Percentiles rank a stretch among this genome's conserved stretches.
Conservation (phyloP, 2,329 filamentous ascomycete genomes). For the Pyricularia pennisetigena region DNA sequence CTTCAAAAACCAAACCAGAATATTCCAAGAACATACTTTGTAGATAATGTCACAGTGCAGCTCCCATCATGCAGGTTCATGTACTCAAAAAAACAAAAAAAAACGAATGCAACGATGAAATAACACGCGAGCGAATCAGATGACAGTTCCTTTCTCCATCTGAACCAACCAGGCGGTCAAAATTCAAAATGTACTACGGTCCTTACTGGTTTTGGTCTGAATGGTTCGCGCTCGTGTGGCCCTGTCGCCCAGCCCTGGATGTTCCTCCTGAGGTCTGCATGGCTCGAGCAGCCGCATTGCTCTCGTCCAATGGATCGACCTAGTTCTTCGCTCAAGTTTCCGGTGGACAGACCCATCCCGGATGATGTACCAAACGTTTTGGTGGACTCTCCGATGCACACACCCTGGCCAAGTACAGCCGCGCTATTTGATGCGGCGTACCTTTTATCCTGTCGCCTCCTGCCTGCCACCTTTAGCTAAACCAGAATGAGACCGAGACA, state of each 20-base stretch:
- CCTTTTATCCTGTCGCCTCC: background rate
- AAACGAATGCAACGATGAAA: background rate
- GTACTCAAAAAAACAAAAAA: background rate
- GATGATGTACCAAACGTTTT: constrained; percentile 1
- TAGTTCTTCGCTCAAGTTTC: background rate
- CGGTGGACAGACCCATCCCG: background rate
- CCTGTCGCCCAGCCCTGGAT: background rate
- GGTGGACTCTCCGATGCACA: background rate
- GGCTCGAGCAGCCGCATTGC: constrained; percentile 3
- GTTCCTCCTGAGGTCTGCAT: constrained; percentile 6
- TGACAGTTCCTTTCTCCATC: background rate
- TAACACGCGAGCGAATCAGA: background rate
- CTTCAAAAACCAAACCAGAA: background rate
- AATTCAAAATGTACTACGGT: too few species aligned
- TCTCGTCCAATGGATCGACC: constrained; percentile 4
- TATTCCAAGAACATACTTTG: background rate
- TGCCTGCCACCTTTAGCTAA: background rate
- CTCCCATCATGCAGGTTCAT: constrained; percentile 1
- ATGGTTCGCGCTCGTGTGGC: background rate
- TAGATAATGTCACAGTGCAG: constrained; percentile 3
- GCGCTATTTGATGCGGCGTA: background rate
- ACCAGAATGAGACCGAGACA: background rate
- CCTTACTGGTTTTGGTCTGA: background rate
- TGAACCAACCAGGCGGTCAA: background rate
- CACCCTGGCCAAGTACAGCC: background rate